Evolutionary conservation across 2,329 filamentous ascomycete genomes (phyloP), one percentile per base, ranked within the genome.

Genomic region (Phialophora expanda): DNA sequence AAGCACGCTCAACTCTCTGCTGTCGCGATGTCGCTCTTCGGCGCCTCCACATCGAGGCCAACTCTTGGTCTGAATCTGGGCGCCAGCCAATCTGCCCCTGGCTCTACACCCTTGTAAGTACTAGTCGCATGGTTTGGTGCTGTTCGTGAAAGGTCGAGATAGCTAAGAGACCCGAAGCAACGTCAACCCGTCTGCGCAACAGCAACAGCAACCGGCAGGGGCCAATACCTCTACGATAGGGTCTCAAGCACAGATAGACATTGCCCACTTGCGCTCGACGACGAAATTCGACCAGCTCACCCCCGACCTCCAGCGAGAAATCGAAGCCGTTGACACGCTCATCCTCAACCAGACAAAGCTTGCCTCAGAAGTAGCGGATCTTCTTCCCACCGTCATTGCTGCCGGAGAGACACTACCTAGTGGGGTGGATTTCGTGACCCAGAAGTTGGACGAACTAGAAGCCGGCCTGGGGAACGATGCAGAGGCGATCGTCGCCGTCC

Each of bases 281-380:
- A 97, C 93, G 3, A 91, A 95, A 68, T 97, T 95, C 81, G 92
- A 93, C 75, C 94, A 97, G 77, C 88, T 97, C 30, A 87, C 91
- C 66, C 90, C 94, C 71, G 87, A 91, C 32, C 82, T 97, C 17
- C 92, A 96, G 75, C 86, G 88, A 68, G 82, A 92, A 71, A 90
- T 99, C 68, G 87, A 91, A 68, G 80, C 84, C 9, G 87, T 96
- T 69, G 94, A 99, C 78, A 86, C 86, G 65, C 87, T 89, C 70
- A 94, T 99, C 72, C 87, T 92, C 73, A 84, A 85, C 61, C 92
- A 95, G 75, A 93, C 96, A 74, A 84, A 85, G 65, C 77, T 81
- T 66, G 89, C 90, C 77, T 89, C 91, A 75, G 87, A 90, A 71
- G 87, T 96, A 71, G 89, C 94, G 64, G 88, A 91, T 68, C 86